Base-by-base conservation (phyloP, 73 alveolate genomes). In the Blepharisma japonicum region DNA sequence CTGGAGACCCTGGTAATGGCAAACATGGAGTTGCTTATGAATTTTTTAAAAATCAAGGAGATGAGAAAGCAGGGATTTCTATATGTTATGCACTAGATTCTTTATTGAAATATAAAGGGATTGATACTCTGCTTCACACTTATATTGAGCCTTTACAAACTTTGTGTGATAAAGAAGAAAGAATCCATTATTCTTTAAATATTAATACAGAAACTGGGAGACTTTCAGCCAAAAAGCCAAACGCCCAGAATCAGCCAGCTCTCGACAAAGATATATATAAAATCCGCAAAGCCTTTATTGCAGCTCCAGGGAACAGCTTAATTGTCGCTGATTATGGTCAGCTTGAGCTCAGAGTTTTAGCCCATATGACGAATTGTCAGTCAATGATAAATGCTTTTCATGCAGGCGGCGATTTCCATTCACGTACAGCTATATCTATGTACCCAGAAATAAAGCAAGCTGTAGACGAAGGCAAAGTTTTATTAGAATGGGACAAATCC, bases 271-370 rank as follows among this genome's bases (percentile, higher is more conserved):
- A 95, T 78, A 68, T 55, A 14, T 87, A 85, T 71, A 83, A 92
- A 67, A 91, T 93, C 21, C 86, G 99, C 71, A 81, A 86, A 48
- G 94, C 95, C 4, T 87, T 94, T 68, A 76, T 83, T 4, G 97
- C 98, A 5, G 89, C 82, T 11, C 55, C 84, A 45, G 99, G 98
- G 32, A 77, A 77, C 20, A 89, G 85, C 45, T 87, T 93, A 25
- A 86, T 95, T 53, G 98, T 95, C 7, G 99, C 99, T 0, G 99
- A 95, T 78, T 95, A 95, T 82, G 99, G 98, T 6, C 88, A 95
- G 83, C 90, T 95, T 53, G 99, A 95, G 81, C 91, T 95, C 8
- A 88, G 99, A 67, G 83, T 94, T 49, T 88, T 95, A 21, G 99
- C 99, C 2, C 99, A 95, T 78, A 84, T 95, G 95, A 83, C 99